Evolutionary conservation across 345 rosid genomes (phyloP).

Genomic region (Gossypium australe): DNA sequence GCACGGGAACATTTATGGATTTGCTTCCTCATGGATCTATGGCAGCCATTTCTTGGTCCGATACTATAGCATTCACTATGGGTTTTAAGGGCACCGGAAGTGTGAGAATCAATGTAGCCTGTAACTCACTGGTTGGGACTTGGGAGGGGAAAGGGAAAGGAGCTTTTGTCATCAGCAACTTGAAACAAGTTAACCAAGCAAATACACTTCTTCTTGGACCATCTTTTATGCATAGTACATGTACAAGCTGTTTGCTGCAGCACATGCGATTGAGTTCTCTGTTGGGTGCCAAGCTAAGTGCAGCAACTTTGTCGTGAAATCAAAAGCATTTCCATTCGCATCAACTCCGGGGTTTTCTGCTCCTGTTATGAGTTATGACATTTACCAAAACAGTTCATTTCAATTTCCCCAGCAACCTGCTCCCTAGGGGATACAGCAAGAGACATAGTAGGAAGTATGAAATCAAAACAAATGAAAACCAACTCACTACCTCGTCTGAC

Average conservation of each 20-base stretch:
- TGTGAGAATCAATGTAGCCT: slow-evolving; percentile 29
- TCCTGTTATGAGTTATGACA: slow-evolving; percentile 40
- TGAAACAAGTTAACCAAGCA: slow-evolving; percentile 29
- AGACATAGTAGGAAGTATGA: background rate
- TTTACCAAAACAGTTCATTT: background rate
- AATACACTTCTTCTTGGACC: slow-evolving; percentile 24
- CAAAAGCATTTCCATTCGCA: slow-evolving; percentile 86
- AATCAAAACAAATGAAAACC: background rate
- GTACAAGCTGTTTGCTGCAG: slow-evolving; percentile 99
- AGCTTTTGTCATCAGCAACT: slow-evolving; percentile 50
- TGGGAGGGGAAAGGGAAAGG: slow-evolving; percentile 19
- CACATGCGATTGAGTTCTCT: slow-evolving; percentile 94
- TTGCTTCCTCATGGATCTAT: slow-evolving; percentile 39
- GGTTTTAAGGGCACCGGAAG: slow-evolving; percentile 27
- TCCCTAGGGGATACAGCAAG: background rate
- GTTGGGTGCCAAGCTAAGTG: slow-evolving; percentile 99
- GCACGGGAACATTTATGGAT: slow-evolving; percentile 28
- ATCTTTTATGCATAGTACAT: slow-evolving; percentile 84
- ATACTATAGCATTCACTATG: slow-evolving; percentile 22
- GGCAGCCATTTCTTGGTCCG: slow-evolving; percentile 26
- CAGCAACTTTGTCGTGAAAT: slow-evolving; percentile 84
- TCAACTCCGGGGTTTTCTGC: slow-evolving; percentile 71
- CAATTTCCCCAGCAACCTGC: background rate
- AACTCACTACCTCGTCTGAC: slow-evolving; percentile 78
- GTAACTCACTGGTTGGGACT: slow-evolving; percentile 29